These are phyloP conservation scores for Achlya hypogyna DNA, from an alignment of 352 stramenopile species.

Conservation along the genomic window DNA sequence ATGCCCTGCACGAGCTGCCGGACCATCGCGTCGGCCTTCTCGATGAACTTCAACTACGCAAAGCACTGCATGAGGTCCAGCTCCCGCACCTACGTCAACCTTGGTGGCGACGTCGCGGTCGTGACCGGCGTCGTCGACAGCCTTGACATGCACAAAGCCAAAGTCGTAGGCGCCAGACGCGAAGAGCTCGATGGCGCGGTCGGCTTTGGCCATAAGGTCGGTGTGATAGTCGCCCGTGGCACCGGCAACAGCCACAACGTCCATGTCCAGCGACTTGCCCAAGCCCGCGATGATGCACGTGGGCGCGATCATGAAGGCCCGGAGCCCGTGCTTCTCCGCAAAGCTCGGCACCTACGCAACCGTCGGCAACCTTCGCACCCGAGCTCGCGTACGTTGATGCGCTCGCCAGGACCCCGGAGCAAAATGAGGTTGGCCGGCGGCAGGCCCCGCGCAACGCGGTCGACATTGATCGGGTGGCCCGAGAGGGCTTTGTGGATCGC, in stretches of 20 bases:
- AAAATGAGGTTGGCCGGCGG: constrained; percentile 80
- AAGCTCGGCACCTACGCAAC: constrained; percentile 39
- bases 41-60: constrained; percentile 67
- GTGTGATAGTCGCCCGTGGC: constrained; percentile 82
- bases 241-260: constrained; percentile 53
- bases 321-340: constrained; percentile 67
- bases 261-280: constrained; percentile 77
- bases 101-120: constrained; percentile 80
- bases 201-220: constrained; percentile 67
- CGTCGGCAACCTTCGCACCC: neutral
- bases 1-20: constrained; percentile 42
- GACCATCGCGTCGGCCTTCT: constrained; percentile 80
- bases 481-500: constrained; percentile 54
- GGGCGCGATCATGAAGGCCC: constrained; percentile 80
- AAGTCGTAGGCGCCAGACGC: constrained; percentile 47
- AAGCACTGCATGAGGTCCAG: neutral
- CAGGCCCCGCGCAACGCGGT: constrained; percentile 36
- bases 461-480: constrained; percentile 67
- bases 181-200: constrained; percentile 53
- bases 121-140: constrained; percentile 78
- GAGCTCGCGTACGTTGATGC: constrained; percentile 50
- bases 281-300: constrained; percentile 84
- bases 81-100: constrained; percentile 26
- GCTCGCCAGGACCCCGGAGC: constrained; percentile 69
- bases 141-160: constrained; percentile 79